Evolutionary conservation across 257 asterid species (phyloP).

Genomic region (Capsicum baccatum): DNA sequence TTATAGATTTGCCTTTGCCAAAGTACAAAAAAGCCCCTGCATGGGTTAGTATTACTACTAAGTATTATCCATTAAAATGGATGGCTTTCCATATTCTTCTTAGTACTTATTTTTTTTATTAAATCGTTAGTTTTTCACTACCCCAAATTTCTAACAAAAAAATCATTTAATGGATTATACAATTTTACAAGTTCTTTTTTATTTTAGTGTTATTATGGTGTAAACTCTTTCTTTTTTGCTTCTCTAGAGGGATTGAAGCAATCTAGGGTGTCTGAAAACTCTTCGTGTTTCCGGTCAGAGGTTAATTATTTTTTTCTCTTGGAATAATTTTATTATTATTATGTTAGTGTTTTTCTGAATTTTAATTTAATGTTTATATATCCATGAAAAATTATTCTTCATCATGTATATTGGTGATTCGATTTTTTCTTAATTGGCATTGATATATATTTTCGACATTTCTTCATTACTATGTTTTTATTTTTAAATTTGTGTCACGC

Average conservation of each 20-base stretch:
- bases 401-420: background rate
- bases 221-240: slow-evolving; percentile 23
- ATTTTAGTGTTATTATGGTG: background rate
- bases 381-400: background rate
- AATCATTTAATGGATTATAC: background rate
- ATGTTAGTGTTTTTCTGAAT: background rate
- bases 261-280: background rate
- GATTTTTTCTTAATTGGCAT: background rate
- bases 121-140: background rate
- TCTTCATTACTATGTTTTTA: background rate
- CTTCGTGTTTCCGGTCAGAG: background rate
- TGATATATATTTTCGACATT: background rate
- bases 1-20: background rate
- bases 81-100: slow-evolving; percentile 40
- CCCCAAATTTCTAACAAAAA: background rate
- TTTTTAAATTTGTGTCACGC: background rate
- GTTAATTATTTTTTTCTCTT: slow-evolving; percentile 23
- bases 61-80: slow-evolving; percentile 23
- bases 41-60: background rate
- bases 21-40: background rate
- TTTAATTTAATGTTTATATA: background rate
- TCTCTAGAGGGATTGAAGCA: slow-evolving; percentile 14
- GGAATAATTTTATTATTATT: background rate
- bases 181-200: background rate
- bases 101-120: background rate